Evolutionary conservation across 305 asterid species (phyloP), one percentile per base, ranked within the genome.

Genomic region (Striga hermonthica): DNA sequence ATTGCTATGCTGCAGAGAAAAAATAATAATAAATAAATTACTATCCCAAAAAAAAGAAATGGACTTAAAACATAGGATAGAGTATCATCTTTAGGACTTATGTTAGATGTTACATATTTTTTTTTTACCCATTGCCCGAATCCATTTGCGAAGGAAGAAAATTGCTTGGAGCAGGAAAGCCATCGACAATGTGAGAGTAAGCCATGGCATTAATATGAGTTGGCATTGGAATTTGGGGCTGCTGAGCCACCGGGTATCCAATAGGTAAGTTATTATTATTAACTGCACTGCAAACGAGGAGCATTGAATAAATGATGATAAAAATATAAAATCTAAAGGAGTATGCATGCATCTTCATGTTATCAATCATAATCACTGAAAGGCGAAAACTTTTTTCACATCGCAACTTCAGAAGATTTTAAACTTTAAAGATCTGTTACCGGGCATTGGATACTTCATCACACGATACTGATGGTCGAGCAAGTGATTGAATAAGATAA

Each of bases 201-300:
- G 76, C 87, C 89, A 86, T 77, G 1, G 85, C 72, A 74, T 85
- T 82, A 31, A 85, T 63, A 71, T 86, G 89, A 78, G 83, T 86
- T 44, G 86, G 54, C 50, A 81, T 78, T 4, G 86, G 71, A 66
- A 81, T 47, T 7, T 80, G 76, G 64, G 79, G 88, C 58, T 78
- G 96, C 31, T 78, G 96, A 39, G 81, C 66, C 54, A 88, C 79
- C 15, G 96, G 95, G 69, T 86, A 88, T 55, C 96, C 96, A 82
- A 86, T 72, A n/a, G 95, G 95, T 64, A 88, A 78, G 76, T 81
- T 88, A 83, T 82, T 81, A 82, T 81, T 88, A 83, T 82, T 81
- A 82, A 78, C 91, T 88, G 95, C 90, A 78, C 84, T 76, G 88
- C 76, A 70, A 72, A 82, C 58, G 74, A 75, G 73, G 62, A 63